Conservation (phyloP, 2,329 filamentous ascomycete species). For the Endocalyx cinctus region DNA sequence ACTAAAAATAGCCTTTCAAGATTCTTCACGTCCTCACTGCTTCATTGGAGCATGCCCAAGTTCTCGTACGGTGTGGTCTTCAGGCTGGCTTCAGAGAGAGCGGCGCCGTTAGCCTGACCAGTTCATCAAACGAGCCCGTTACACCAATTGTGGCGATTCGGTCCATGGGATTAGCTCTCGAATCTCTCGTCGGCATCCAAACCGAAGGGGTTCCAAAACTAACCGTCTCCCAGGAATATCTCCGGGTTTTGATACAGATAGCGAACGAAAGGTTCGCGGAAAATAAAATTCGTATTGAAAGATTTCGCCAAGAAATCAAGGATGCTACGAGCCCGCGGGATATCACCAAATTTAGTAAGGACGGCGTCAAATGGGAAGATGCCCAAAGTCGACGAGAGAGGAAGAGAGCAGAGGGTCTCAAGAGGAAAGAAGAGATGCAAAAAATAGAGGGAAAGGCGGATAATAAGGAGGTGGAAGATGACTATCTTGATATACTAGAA, state of each 20-base stretch:
- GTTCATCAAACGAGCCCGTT: conserved; percentile 28
- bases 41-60: conserved; percentile 69
- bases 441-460: conserved; percentile 11
- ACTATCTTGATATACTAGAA: no score
- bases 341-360: conserved; percentile 1
- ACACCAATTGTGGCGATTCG: conserved; percentile 79
- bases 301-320: conserved; percentile 54
- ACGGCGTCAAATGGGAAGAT: conserved; percentile 51
- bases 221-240: conserved; percentile 62
- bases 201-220: conserved; percentile 34
- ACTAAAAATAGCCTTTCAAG: no score
- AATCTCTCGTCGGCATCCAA: conserved; percentile 69
- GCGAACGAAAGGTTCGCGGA: conserved; percentile 70
- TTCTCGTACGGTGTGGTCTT: conserved; percentile 69
- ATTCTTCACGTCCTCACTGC: conserved; percentile 84
- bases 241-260: conserved; percentile 62
- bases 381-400: conserved; percentile 45
- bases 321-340: conserved; percentile 23
- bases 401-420: conserved; percentile 55
- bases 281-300: conserved; percentile 62
- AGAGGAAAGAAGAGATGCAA: conserved; percentile 40
- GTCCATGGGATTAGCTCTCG: conserved; percentile 75
- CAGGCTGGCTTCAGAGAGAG: conserved; percentile 86
- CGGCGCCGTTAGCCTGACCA: conserved; percentile 66
- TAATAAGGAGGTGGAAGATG: conserved; percentile 10